Base-by-base conservation (phyloP, 2,329 filamentous ascomycete genomes). In the Exophiala mesophila region DNA sequence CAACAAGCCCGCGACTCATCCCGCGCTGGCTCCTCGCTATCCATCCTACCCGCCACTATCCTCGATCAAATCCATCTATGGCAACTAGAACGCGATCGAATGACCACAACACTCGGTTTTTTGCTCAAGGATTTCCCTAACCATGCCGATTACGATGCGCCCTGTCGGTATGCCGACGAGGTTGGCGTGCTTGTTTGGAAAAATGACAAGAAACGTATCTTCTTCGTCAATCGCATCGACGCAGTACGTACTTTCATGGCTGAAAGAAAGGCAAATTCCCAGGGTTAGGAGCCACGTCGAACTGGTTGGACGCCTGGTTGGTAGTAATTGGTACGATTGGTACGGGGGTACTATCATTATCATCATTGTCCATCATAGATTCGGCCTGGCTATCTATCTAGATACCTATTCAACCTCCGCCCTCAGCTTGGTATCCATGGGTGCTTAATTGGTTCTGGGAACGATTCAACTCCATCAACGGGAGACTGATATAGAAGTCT, bases 31-130 rank as follows among this genome's bases (percentile, higher is more conserved):
- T n/a, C n/a, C n/a, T n/a, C n/a, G n/a, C 58, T 65, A 0, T 85
- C 89, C 2, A 78, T 95, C 12, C 75, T 98, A 2, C 92, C 94
- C 1, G 89, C 92, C 0, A 97, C 94, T 0, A 92, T 98, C 12
- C 87, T 96, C 50, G 92, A 98, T 65, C 92, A 98, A 70, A 96
- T 98, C 57, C 78, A 89, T 2, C 78, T 98, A 15, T 98, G 92
- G 92, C 90, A 98, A 69, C 81, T 97, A 39, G 92, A 98, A 65
- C 88, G 90, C 52, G 92, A 98, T 69, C 78, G 92, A 37, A 94
- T 98, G 78, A 85, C 85, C 62, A 80, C 85, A 1, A 88, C 81
- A 4, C 70, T 76, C 1, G 92, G 92, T 0, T 97, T 88, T 62
- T 63, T 97, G 19, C 94, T 98, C 71, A 83, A 84, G 58, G 90